These are phyloP conservation scores for Pontederia paniculata DNA, from an alignment of 176 grass and related monocot species.

Conservation along the genomic window DNA sequence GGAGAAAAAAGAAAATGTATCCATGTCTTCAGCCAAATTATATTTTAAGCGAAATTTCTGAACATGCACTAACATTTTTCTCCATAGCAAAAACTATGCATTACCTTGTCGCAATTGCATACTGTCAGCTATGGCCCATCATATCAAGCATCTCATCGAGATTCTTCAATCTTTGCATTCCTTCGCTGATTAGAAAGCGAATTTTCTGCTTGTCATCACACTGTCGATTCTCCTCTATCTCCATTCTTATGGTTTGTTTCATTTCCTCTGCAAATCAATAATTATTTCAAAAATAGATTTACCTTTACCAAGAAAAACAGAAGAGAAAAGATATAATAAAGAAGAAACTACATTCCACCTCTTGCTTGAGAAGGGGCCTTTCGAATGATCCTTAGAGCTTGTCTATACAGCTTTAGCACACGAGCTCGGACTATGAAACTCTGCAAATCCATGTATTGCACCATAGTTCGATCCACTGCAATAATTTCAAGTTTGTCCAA, in stretches of 20 bases:
- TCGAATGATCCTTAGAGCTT: constrained; percentile 37
- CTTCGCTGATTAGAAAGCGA: constrained; percentile 74
- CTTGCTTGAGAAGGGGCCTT: constrained; percentile 45
- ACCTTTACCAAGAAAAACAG: constrained; percentile 1
- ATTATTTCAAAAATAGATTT: constrained; percentile 14
- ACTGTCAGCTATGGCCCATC: constrained; percentile 34
- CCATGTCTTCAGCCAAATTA: no score
- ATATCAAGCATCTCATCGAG: constrained; percentile 97
- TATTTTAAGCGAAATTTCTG: no score
- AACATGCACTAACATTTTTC: no score
- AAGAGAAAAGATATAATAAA: background rate
- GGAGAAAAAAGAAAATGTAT: no score
- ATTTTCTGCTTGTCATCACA: constrained; percentile 82
- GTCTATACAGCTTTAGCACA: constrained; percentile 74
- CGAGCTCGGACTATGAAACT: constrained; percentile 60
- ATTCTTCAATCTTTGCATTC: constrained; percentile 62
- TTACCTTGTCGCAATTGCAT: no score
- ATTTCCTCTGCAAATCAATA: constrained; percentile 45
- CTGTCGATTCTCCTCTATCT: constrained; percentile 73
- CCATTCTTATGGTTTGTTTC: constrained; percentile 48
- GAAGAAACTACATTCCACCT: constrained; percentile 16
- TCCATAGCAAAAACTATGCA: no score
- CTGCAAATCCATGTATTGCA: constrained; percentile 49
- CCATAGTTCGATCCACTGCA: constrained; percentile 30
- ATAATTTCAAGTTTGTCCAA: background rate